Evolutionary conservation across 2,329 filamentous ascomycete species (phyloP).

Genomic region (Bipolaris oryzae): DNA sequence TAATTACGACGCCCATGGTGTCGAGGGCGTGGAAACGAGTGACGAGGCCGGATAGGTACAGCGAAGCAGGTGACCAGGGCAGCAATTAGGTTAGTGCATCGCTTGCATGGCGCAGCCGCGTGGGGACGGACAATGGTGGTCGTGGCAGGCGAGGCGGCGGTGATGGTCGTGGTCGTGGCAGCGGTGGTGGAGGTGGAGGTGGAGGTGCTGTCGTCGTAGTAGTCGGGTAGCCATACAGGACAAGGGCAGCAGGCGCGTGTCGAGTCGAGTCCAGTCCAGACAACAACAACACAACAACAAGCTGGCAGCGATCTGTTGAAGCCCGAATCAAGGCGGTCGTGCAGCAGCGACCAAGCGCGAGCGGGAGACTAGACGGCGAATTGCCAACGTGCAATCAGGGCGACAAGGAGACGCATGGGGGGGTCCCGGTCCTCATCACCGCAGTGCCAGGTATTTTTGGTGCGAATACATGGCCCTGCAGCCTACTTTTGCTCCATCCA

Average conservation of each 20-base stretch:
- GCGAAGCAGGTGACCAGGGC: slow-evolving; percentile 10
- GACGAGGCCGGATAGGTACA: slow-evolving; percentile 25
- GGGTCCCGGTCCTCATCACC: slow-evolving; percentile 14
- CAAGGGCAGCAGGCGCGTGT: slow-evolving; percentile 16
- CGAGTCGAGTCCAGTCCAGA: slow-evolving; percentile 4
- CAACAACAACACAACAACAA: slow-evolving; percentile 11
- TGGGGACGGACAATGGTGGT: slow-evolving; percentile 15
- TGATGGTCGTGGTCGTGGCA: slow-evolving; percentile 7
- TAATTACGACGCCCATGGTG: slow-evolving; percentile 78
- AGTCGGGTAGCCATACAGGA: slow-evolving; percentile 12
- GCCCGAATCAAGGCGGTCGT: slow-evolving; percentile 26
- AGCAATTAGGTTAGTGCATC: slow-evolving; percentile 16
- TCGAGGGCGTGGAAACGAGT: slow-evolving; percentile 37
- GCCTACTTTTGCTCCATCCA: background rate
- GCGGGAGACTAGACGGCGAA: slow-evolving; percentile 32
- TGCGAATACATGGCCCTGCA: slow-evolving; percentile 7
- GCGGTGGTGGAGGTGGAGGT: slow-evolving; percentile 1
- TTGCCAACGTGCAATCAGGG: slow-evolving; percentile 32
- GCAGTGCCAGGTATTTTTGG: slow-evolving; percentile 30
- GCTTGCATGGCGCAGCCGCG: slow-evolving; percentile 31
- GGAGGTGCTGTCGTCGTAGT: slow-evolving; percentile 7
- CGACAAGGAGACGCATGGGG: slow-evolving; percentile 25
- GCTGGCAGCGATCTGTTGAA: slow-evolving; percentile 10
- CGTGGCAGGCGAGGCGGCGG: slow-evolving; percentile 8
- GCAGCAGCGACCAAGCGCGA: slow-evolving; percentile 33